phyloP scores from a whole-genome alignment of 2,329 filamentous ascomycete species.

The Colletotrichum gigasporum region DNA sequence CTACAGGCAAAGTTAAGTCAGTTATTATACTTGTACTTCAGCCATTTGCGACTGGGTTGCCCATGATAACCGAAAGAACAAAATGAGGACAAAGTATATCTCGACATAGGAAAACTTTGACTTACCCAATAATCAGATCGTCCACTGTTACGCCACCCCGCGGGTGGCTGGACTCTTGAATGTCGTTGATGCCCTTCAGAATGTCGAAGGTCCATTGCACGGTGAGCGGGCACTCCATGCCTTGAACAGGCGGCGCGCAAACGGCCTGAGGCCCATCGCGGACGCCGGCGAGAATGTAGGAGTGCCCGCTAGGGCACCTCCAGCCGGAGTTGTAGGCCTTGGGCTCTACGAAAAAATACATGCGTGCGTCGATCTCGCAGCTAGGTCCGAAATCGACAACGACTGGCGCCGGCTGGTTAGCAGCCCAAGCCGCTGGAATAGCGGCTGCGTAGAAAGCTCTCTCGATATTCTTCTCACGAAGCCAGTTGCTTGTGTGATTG shows the following conservation, averaged over 20 bases:
- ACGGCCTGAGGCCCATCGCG: neutral
- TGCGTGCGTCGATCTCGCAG: slow-evolving; percentile 16
- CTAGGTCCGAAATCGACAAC: slow-evolving; percentile 10
- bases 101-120: neutral
- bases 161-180: neutral
- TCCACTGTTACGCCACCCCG: neutral
- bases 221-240: neutral
- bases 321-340: neutral
- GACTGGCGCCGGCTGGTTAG: slow-evolving; percentile 13
- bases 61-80: too few relatives aligned
- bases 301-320: neutral
- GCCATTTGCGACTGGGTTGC: too few relatives aligned
- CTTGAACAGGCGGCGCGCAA: neutral
- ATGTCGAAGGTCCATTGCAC: neutral
- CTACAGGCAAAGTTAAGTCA: neutral
- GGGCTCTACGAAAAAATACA: neutral
- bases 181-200: neutral
- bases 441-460: slow-evolving; percentile 10
- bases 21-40: neutral
- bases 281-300: neutral
- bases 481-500: neutral
- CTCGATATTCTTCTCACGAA: neutral
- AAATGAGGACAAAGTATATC: too few relatives aligned
- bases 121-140: neutral
- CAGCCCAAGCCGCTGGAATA: slow-evolving; percentile 11